Evolutionary conservation across 75 land plant species (phyloP).

Genomic region (Larix kaempferi): DNA sequence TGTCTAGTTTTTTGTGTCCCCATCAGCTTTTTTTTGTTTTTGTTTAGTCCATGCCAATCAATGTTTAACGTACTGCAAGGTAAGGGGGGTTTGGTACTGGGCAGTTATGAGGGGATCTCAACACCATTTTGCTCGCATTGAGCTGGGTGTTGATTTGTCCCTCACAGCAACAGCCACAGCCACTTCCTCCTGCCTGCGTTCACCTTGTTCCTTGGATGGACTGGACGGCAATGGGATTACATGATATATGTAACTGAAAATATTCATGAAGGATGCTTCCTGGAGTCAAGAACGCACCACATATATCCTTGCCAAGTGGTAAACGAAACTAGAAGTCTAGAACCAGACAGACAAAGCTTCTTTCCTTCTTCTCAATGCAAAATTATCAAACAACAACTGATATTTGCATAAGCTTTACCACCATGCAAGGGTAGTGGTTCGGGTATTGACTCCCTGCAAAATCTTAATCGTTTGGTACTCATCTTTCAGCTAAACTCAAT

Average conservation of each 20-base stretch:
- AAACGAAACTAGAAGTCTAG: neutral
- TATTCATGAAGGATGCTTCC: neutral
- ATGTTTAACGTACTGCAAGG: neutral
- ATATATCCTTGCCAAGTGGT: constrained; percentile 56
- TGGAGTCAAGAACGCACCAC: constrained; percentile 97
- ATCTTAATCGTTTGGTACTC: no score
- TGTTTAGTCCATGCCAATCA: neutral
- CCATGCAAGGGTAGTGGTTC: constrained; percentile 86
- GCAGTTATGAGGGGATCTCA: neutral
- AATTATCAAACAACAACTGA: neutral
- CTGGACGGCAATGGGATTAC: neutral
- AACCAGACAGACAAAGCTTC: neutral
- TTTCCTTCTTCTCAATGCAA: constrained; percentile 11
- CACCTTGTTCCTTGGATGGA: neutral
- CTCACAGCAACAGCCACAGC: constrained; percentile 1
- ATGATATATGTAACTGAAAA: neutral
- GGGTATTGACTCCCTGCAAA: constrained; percentile 71
- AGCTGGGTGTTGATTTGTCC: neutral
- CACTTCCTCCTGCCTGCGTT: neutral
- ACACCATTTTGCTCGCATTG: neutral
- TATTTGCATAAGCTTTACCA: constrained; percentile 11
- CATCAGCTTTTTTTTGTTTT: constrained; percentile 2
- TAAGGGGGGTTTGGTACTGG: neutral
- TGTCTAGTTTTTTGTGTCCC: neutral
- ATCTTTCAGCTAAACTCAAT: no score